Percentiles rank a stretch among this genome's conserved stretches.
These are phyloP conservation scores for Croton setiger DNA, from an alignment of 441 rosid species.

Conservation along the genomic window DNA sequence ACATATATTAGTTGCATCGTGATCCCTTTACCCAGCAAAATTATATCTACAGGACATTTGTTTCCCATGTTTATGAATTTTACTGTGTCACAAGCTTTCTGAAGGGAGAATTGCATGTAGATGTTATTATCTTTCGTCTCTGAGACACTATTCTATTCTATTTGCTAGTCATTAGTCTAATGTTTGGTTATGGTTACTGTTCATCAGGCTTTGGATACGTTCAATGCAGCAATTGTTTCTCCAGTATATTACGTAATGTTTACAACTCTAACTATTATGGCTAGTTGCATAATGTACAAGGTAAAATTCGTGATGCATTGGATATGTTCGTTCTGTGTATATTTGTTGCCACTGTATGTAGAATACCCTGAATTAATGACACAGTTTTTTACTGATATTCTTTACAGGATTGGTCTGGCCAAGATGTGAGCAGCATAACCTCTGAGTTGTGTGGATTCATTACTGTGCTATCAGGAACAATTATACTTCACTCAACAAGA, in stretches of 20 bases:
- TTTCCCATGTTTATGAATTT: neutral
- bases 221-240: conserved; percentile 75
- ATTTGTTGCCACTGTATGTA: neutral
- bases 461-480: conserved; percentile 54
- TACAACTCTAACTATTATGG: conserved; percentile 79
- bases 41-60: neutral
- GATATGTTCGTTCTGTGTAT: conserved; percentile 16
- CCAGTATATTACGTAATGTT: conserved; percentile 90
- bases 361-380: conserved; percentile 5
- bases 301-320: conserved; percentile 27
- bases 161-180: neutral
- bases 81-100: neutral
- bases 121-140: neutral
- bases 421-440: conserved; percentile 50
- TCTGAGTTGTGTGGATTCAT: conserved; percentile 60
- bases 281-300: conserved; percentile 96
- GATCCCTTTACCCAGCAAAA: neutral
- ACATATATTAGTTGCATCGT: neutral
- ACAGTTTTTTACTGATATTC: conserved; percentile 6
- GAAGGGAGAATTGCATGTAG: neutral
- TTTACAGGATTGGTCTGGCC: conserved; percentile 56
- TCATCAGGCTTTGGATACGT: conserved; percentile 77
- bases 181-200: neutral
- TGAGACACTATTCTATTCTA: neutral
- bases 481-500: conserved; percentile 49